Evolutionary conservation across 2,329 filamentous ascomycete genomes (phyloP), one percentile per base, ranked within the genome.

Genomic region (Sporothrix sp.): DNA sequence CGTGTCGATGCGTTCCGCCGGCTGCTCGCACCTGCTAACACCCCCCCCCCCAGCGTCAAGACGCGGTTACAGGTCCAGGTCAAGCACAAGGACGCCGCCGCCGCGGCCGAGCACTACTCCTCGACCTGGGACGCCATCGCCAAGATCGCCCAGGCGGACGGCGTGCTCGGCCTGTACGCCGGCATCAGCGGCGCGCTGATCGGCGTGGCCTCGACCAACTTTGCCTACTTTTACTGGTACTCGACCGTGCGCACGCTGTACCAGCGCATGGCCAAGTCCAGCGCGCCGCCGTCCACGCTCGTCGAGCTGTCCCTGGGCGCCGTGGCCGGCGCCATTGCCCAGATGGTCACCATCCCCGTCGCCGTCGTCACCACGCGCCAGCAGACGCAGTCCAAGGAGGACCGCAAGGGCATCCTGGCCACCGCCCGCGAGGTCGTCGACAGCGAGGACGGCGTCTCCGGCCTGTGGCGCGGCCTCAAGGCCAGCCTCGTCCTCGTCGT

Each of bases 181-280:
- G 93, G 93, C 54, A 90, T 98, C 65, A 76, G 81, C 54, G 90
- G 91, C 46, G 82, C 90, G 4, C 73, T 98, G 16, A 71, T 97
- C 47, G 93, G 93, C 49, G 93, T 98, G 32, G 91, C 89, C 1
- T 96, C 90, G 23, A 97, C 91, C 48, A 98, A 98, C 68, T 98
- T 98, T 65, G 93, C 93, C 61, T 98, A 98, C 71, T 98, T 98
- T 66, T 98, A 98, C 72, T 97, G 91, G 90, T 97, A 97, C 66
- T 91, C 88, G 5, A 71, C 93, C 25, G 87, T 96, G 28, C 82
- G 93, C 56, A 81, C 81, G 14, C 68, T 95, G 18, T 97, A 97
- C 66, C 68, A 87, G 58, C 78, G 77, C 58, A 71, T 78, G 36
- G 66, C 75, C 55, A 78, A 76, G 58, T 64, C 64, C 14, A 58